A percentile compares a stretch with the other conserved stretches of the same genome.
Conservation (phyloP, 2,329 filamentous ascomycete species). For the Lithohypha guttulata region DNA sequence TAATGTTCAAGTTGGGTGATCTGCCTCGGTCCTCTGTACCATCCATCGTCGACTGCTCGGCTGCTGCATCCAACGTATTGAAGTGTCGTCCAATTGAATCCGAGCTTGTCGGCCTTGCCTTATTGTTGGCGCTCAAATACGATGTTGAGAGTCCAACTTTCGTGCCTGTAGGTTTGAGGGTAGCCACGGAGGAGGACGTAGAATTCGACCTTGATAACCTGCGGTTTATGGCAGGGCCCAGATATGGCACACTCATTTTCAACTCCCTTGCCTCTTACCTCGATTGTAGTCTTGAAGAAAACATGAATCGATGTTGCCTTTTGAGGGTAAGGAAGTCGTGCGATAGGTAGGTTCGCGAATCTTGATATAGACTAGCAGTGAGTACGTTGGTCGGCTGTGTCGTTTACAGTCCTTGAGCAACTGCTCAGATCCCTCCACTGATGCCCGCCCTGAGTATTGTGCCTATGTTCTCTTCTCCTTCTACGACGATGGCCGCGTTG, state of each 20-base stretch:
- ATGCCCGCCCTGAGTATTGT: background rate
- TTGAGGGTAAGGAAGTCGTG: too few species aligned
- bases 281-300: background rate
- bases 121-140: too few species aligned
- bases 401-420: background rate
- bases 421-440: too few species aligned
- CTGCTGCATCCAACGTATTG: background rate
- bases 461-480: background rate
- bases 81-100: conserved; percentile 10
- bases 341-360: too few species aligned
- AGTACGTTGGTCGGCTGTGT: background rate
- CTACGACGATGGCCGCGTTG: background rate
- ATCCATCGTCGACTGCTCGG: background rate
- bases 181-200: conserved; percentile 32
- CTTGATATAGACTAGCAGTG: too few species aligned
- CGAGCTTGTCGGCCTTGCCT: conserved; percentile 20
- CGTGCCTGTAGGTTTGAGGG: conserved; percentile 30
- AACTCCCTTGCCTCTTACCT: background rate
- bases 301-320: background rate
- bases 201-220: conserved; percentile 33
- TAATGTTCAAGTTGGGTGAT: conserved; percentile 31
- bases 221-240: background rate
- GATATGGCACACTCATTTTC: background rate
- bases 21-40: background rate
- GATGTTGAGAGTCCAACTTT: conserved; percentile 24